These are phyloP conservation scores for Euphorbia tirucalli DNA, from an alignment of 345 rosid genomes.

Conservation along the genomic window DNA sequence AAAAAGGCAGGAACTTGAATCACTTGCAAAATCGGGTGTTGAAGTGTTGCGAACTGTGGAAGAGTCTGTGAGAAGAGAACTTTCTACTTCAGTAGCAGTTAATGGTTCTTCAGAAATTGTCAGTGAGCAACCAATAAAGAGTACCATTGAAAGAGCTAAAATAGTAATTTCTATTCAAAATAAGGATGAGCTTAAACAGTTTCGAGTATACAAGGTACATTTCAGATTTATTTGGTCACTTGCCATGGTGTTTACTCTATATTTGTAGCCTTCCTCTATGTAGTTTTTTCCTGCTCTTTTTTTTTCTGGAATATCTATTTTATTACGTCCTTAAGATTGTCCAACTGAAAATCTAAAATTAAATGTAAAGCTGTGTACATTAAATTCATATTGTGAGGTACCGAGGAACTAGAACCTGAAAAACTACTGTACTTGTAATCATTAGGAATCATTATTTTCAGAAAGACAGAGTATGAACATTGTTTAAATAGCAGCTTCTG, in stretches of 20 bases:
- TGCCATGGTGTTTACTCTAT: background rate
- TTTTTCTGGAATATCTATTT: background rate
- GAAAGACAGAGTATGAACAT: too few species aligned
- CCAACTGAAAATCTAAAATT: background rate
- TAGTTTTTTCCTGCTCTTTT: background rate
- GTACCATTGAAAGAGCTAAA: slow-evolving; percentile 52
- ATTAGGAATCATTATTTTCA: background rate
- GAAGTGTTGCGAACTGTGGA: slow-evolving; percentile 53
- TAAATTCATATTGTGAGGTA: background rate
- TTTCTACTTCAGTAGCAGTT: slow-evolving; percentile 30
- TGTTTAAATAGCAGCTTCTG: background rate
- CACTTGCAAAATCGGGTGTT: slow-evolving; percentile 49
- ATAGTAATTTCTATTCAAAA: slow-evolving; percentile 69
- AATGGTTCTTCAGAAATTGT: slow-evolving; percentile 32
- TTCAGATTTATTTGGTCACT: background rate
- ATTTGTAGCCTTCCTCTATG: background rate
- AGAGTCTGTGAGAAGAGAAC: slow-evolving; percentile 42
- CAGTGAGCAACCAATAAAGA: slow-evolving; percentile 31
- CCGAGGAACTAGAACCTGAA: background rate
- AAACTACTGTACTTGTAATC: background rate
- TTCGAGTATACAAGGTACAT: slow-evolving; percentile 65
- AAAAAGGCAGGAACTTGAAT: slow-evolving; percentile 68
- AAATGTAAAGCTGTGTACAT: background rate
- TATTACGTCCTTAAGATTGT: background rate
- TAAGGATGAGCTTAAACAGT: slow-evolving; percentile 58